A percentile compares a stretch with the other conserved stretches of the same genome.
phyloP scores from a whole-genome alignment of 73 alveolate genomes.

The Paramecium sonneborni region DNA sequence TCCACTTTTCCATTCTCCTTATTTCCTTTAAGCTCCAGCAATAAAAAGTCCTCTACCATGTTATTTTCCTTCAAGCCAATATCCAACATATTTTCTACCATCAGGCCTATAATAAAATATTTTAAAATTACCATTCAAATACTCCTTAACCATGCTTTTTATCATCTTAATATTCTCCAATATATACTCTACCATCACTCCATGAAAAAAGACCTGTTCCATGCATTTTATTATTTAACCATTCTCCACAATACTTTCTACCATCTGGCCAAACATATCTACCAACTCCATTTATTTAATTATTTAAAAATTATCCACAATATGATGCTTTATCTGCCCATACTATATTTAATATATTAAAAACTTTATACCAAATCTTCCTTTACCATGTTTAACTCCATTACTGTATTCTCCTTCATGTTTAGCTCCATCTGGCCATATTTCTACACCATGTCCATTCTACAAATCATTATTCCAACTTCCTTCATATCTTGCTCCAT shows the following conservation, averaged over 20 bases:
- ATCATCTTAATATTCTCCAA: conserved; percentile 72
- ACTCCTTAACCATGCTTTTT: conserved; percentile 83
- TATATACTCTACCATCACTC: conserved; percentile 75
- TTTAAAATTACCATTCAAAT: conserved; percentile 60
- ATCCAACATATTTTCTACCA: conserved; percentile 69
- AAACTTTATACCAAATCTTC: conserved; percentile 53
- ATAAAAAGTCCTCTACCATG: conserved; percentile 64
- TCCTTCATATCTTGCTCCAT: conserved; percentile 79
- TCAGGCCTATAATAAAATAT: conserved; percentile 27
- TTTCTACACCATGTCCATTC: conserved; percentile 76
- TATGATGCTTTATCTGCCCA: conserved; percentile 83
- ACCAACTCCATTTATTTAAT: conserved; percentile 77
- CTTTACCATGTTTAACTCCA: conserved; percentile 82
- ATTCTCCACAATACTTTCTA: conserved; percentile 76
- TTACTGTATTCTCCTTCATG: conserved; percentile 73
- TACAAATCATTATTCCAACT: conserved; percentile 77
- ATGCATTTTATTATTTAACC: conserved; percentile 73
- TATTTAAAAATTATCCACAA: conserved; percentile 78
- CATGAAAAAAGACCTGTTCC: conserved; percentile 83
- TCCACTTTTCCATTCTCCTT: conserved; percentile 72
- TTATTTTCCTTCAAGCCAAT: conserved; percentile 66
- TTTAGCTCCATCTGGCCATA: conserved; percentile 79
- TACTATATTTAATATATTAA: neutral
- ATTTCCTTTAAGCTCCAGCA: conserved; percentile 51
- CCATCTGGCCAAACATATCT: conserved; percentile 76